These are phyloP conservation scores for Salvia sclarea DNA, from an alignment of 305 asterid genomes.

Conservation along the genomic window DNA sequence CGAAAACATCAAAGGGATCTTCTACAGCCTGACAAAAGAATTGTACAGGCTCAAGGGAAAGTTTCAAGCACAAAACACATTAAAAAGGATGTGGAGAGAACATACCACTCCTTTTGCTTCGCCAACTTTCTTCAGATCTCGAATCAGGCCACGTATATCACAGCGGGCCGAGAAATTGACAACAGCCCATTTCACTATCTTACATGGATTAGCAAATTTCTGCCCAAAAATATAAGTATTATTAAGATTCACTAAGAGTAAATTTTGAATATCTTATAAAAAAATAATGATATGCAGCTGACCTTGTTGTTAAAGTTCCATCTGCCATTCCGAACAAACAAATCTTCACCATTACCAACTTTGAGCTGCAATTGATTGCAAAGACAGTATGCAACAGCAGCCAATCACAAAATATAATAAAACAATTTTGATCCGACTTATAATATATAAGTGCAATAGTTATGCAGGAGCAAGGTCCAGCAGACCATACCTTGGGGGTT, in stretches of 20 bases:
- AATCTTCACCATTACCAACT: constrained; percentile 61
- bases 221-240: constrained; percentile 30
- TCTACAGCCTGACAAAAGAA: constrained; percentile 46
- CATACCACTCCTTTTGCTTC: constrained; percentile 62
- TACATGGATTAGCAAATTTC: constrained; percentile 57
- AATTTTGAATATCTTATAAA: background rate
- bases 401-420: background rate
- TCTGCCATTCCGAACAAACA: constrained; percentile 58
- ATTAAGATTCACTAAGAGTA: background rate
- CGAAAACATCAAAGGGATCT: constrained; percentile 55
- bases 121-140: constrained; percentile 56
- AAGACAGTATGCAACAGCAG: constrained; percentile 7
- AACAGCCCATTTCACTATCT: constrained; percentile 66
- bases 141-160: constrained; percentile 44
- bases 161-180: constrained; percentile 70
- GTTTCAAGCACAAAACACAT: background rate
- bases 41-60: background rate
- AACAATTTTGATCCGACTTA: background rate
- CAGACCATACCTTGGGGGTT: constrained; percentile 55
- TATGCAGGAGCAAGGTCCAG: background rate
- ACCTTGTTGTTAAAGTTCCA: constrained; percentile 79
- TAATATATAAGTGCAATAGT: background rate
- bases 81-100: constrained; percentile 6
- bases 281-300: background rate
- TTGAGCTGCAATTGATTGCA: constrained; percentile 49